Evolutionary conservation across 2,329 filamentous ascomycete genomes (phyloP).

Genomic region (Colletotrichum nymphaeae): DNA sequence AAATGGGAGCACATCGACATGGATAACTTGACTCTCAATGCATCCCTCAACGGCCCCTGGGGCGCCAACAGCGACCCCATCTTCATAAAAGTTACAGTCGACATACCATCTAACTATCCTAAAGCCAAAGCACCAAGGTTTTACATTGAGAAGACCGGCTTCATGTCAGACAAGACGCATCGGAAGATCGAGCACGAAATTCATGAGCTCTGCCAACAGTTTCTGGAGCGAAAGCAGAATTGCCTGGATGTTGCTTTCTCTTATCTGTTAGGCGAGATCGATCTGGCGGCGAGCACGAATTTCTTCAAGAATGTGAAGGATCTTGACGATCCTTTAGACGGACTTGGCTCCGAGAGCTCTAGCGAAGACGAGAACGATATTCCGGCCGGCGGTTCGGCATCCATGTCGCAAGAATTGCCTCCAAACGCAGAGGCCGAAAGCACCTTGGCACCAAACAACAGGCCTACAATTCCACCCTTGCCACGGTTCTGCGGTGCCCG

Average conservation of each 20-base stretch:
- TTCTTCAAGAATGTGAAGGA: conserved; percentile 75
- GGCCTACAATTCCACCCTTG: conserved; percentile 65
- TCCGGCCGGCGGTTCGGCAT: conserved; percentile 62
- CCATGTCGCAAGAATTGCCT: conserved; percentile 72
- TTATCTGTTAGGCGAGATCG: conserved; percentile 72
- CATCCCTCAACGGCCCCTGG: conserved; percentile 75
- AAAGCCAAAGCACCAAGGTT: conserved; percentile 69
- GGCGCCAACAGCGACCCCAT: conserved; percentile 66
- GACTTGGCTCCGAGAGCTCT: conserved; percentile 79
- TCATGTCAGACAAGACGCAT: conserved; percentile 69
- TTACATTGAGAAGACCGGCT: conserved; percentile 69
- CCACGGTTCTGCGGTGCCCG: conserved; percentile 70
- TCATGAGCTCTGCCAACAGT: conserved; percentile 65
- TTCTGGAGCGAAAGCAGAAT: conserved; percentile 68
- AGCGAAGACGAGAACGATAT: conserved; percentile 79
- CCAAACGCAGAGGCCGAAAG: conserved; percentile 65
- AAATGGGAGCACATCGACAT: conserved; percentile 74
- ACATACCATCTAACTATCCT: conserved; percentile 70
- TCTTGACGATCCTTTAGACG: conserved; percentile 67
- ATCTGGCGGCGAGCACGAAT: conserved; percentile 69
- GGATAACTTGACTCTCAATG: conserved; percentile 68
- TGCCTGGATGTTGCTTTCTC: conserved; percentile 72
- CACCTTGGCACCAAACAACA: conserved; percentile 62
- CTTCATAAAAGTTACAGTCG: conserved; percentile 71
- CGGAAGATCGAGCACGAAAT: conserved; percentile 66